Conservation (phyloP, 352 stramenopile species). For the Vaucheria bursata region DNA sequence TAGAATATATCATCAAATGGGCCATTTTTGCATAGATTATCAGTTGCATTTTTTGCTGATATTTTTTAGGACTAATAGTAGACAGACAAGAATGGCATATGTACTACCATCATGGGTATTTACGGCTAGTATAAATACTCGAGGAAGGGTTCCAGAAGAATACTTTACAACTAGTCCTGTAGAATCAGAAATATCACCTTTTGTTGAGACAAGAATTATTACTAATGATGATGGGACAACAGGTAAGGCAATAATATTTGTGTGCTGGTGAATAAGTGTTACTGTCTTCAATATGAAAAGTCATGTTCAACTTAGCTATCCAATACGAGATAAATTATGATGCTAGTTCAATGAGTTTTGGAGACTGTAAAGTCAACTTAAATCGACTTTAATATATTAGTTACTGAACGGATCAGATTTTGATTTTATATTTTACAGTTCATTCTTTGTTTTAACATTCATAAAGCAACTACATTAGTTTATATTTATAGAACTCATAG, state of each 20-base stretch:
- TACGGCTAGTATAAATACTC: conserved; percentile 30
- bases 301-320: not conserved
- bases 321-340: not conserved
- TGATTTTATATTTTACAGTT: too few relatives aligned
- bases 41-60: too few relatives aligned
- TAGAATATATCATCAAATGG: too few relatives aligned
- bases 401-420: too few relatives aligned
- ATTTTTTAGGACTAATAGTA: conserved; percentile 1
- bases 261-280: not conserved
- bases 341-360: not conserved
- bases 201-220: conserved; percentile 37
- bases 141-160: conserved; percentile 21
- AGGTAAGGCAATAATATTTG: conserved; percentile 20
- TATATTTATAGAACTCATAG: too few relatives aligned
- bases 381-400: too few relatives aligned
- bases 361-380: too few relatives aligned
- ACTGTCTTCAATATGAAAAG: not conserved
- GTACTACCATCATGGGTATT: conserved; percentile 29
- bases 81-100: conserved; percentile 21
- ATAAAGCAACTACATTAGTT: too few relatives aligned
- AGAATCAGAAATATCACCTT: conserved; percentile 29
- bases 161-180: conserved; percentile 38
- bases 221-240: conserved; percentile 29
- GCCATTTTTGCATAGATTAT: too few relatives aligned
- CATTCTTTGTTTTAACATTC: too few relatives aligned